Base-by-base conservation (phyloP, 2,329 filamentous ascomycete species). In the Fusarium sp. region DNA sequence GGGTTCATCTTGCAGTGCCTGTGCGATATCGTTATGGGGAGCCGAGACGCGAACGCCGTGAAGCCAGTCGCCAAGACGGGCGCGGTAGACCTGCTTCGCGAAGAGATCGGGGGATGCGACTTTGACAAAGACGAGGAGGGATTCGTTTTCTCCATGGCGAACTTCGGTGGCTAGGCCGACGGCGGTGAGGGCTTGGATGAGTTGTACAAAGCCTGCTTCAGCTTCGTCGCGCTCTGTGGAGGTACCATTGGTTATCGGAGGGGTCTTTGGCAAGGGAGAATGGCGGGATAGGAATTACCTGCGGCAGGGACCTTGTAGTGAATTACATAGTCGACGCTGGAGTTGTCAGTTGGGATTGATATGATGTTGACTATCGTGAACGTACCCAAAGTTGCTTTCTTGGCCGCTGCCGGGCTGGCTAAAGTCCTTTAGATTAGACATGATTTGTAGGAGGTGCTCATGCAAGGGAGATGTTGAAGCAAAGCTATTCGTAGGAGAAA, bases 31-130 rank as follows among this genome's bases (percentile, higher is more conserved):
- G 79, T 91, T 92, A 65, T 91, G 89, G 0, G 96, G 96, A 38
- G 94, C 91, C 22, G 90, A 89, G 59, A 93, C 89, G 72, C 94
- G 92, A 64, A 98, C 93, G 62, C 95, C 95, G 80, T 96, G 93
- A 37, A 98, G 90, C 94, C 95, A 99, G 84, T 98, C 96, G 80
- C 95, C 93, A 20, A 98, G 92, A 73, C 96, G 91, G 65, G 93
- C 94, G 74, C 94, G 91, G 83, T 98, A 97, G 59, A 98, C 89
- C 78, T 97, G 94, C 73, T 92, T 91, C 69, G 89, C 90, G 69
- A 99, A 87, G 73, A 95, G 90, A 76, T 91, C 87, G 71, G 93
- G 88, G 24, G 94, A 95, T 38, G 93, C 91, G 47, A 97, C 90
- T 79, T 92, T 93, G 79, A 95, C 89, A 81, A 98, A 98, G 76